These are phyloP conservation scores for Didymella exigua DNA, from an alignment of 2,329 filamentous ascomycete species.

Conservation along the genomic window DNA sequence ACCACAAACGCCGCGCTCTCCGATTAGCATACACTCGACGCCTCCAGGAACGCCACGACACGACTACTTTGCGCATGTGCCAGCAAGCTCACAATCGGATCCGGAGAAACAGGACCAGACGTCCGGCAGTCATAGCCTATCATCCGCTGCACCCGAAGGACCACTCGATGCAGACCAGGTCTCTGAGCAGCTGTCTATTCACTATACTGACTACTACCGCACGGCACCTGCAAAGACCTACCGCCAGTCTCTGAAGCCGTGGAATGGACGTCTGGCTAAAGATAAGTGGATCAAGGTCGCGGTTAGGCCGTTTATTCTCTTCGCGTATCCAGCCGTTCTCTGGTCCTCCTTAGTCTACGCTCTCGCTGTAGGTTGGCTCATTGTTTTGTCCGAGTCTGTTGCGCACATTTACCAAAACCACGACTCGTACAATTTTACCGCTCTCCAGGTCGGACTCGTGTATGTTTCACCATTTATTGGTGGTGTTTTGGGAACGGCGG, in stretches of 20 bases:
- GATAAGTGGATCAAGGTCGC: constrained; percentile 83
- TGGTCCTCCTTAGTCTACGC: constrained; percentile 88
- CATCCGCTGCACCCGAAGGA: constrained; percentile 10
- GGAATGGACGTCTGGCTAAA: constrained; percentile 72
- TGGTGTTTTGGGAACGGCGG: constrained; percentile 80
- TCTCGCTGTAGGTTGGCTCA: constrained; percentile 91
- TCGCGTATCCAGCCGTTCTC: constrained; percentile 83
- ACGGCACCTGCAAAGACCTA: constrained; percentile 73
- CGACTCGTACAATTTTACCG: constrained; percentile 77
- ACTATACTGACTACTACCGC: constrained; percentile 74
- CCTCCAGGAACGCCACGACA: constrained; percentile 12
- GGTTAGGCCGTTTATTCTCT: constrained; percentile 81
- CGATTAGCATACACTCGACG: constrained; percentile 22
- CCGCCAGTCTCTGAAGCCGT: constrained; percentile 73
- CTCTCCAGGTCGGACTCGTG: constrained; percentile 80
- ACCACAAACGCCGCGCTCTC: constrained; percentile 20
- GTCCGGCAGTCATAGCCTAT: constrained; percentile 13
- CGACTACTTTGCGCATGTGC: constrained; percentile 23
- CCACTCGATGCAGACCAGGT: constrained; percentile 25
- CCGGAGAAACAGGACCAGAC: constrained; percentile 30
- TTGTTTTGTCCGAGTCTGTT: constrained; percentile 89
- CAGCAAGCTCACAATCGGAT: constrained; percentile 10
- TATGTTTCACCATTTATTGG: constrained; percentile 85
- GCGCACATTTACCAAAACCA: constrained; percentile 76
- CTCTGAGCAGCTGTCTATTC: constrained; percentile 37